Evolutionary conservation across 192 early-diverging fungal genomes (phyloP), one percentile per base, ranked within the genome.

Genomic region (Geranomyces michiganensis): DNA sequence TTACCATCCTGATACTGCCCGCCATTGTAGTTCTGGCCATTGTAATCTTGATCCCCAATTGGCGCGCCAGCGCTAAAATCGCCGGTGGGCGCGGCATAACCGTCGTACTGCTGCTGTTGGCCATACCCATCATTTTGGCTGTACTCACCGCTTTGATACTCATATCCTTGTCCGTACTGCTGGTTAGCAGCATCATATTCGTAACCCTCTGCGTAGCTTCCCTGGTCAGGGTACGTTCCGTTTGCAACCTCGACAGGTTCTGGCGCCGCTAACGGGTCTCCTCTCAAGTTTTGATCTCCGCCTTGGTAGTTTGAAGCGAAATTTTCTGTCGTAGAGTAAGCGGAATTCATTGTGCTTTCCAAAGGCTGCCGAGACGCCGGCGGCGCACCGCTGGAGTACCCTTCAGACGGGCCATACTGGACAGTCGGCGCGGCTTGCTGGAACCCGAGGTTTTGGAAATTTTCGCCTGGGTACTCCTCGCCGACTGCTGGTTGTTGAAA

Each of bases 131-230:
- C 51, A 53, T 26, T 53, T 15, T 53, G 51, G 19, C 44, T 41
- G 63, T 65, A 65, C 31, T 22, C 43, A 19, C 17, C 24, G 17
- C 46, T 30, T 6, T 26, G 24, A 41, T 65, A 47, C 17, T 9
- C 63, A 41, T 63, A 22, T 43, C 15, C 30, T 5, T 70, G 68
- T 21, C 17, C 22, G 22, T 70, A 56, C 21, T 71, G 26, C 65
- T 65, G 63, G 30, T 32, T 19, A 8, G 15, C 27, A 9, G 51
- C 17, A 6, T 60, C 58, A 19, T 60, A 29, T 60, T 27, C 58
- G 26, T 32, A 31, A 14, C 51, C 51, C n/a, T 53, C 51, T 17
- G n/a, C 19, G 51, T 26, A 24, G 7, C 17, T n/a, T n/a, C 51
- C 51, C 15, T 53, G 51, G 24, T 41, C 36, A 41, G 36, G 36